These are phyloP conservation scores for Phaeosphaeria sp. DNA, from an alignment of 2,329 filamentous ascomycete genomes.

Conservation along the genomic window DNA sequence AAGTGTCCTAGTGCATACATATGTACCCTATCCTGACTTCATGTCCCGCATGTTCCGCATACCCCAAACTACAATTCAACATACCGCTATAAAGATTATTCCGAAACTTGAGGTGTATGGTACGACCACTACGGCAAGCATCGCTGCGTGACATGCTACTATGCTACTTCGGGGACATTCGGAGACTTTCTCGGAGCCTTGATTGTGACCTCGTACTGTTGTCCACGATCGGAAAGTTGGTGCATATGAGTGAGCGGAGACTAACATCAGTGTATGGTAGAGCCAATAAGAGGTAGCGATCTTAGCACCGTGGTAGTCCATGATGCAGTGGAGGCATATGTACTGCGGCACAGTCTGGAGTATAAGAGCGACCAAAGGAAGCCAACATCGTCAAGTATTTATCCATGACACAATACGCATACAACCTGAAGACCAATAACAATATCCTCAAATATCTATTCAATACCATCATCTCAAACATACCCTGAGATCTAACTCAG, in stretches of 20 bases:
- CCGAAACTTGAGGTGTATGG: not conserved
- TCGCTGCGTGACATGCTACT: not conserved
- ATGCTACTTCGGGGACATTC: not conserved
- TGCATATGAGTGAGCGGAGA: not conserved
- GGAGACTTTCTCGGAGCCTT: not conserved
- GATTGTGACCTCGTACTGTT: not conserved
- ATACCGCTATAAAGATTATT: too few species aligned
- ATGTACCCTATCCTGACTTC: too few species aligned
- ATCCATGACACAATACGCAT: too few species aligned
- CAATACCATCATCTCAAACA: not conserved
- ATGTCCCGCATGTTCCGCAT: too few species aligned
- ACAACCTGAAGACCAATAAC: too few species aligned
- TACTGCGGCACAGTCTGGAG: not conserved
- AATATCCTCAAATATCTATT: too few species aligned
- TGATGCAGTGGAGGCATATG: not conserved
- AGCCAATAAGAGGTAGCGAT: not conserved
- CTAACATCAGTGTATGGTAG: not conserved
- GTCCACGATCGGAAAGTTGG: not conserved
- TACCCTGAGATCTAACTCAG: too few species aligned
- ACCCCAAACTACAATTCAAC: too few species aligned
- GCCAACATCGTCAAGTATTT: too few species aligned
- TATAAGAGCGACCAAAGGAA: not conserved
- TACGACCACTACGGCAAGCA: not conserved
- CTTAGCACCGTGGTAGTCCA: not conserved
- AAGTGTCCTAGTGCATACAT: too few species aligned